Evolutionary conservation across 768 basidiomycete species (phyloP).

Genomic region (Hydnomerulius pinastri): DNA sequence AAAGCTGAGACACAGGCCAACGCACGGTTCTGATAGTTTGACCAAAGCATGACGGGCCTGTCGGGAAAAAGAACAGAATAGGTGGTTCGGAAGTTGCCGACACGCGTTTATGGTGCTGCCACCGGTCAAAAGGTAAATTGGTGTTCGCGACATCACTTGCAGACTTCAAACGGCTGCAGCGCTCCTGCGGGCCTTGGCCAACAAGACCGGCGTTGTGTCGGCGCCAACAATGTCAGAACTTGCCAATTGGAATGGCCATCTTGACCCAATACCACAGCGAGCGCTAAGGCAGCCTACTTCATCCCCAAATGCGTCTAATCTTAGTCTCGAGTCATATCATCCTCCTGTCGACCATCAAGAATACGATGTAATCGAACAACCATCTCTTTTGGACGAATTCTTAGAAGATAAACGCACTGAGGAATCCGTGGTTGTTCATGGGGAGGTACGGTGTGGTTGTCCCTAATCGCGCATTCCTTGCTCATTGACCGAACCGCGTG

Average conservation of each 20-base stretch:
- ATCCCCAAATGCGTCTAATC: constrained; percentile 10
- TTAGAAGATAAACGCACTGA: constrained; percentile 11
- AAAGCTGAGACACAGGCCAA: too few species aligned
- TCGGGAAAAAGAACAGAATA: too few species aligned
- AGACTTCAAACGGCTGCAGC: neutral
- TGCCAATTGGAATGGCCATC: constrained; percentile 18
- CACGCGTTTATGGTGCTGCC: constrained; percentile 8
- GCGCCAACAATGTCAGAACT: constrained; percentile 15
- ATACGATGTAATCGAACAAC: neutral
- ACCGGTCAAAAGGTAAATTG: neutral
- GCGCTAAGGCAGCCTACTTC: neutral
- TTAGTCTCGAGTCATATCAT: constrained; percentile 9
- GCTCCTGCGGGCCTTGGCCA: neutral
- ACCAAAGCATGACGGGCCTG: too few species aligned
- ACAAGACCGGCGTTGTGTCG: constrained; percentile 10
- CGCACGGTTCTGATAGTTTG: too few species aligned
- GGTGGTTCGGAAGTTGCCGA: constrained; percentile 9
- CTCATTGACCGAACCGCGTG: constrained; percentile 5
- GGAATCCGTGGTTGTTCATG: neutral
- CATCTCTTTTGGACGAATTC: neutral
- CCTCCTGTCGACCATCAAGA: constrained; percentile 1
- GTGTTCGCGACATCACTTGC: neutral
- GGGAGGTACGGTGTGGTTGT: constrained; percentile 13
- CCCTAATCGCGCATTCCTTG: neutral
- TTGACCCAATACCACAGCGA: constrained; percentile 9